Base-by-base conservation (phyloP, 345 rosid species). In the Euphorbia peplus region DNA sequence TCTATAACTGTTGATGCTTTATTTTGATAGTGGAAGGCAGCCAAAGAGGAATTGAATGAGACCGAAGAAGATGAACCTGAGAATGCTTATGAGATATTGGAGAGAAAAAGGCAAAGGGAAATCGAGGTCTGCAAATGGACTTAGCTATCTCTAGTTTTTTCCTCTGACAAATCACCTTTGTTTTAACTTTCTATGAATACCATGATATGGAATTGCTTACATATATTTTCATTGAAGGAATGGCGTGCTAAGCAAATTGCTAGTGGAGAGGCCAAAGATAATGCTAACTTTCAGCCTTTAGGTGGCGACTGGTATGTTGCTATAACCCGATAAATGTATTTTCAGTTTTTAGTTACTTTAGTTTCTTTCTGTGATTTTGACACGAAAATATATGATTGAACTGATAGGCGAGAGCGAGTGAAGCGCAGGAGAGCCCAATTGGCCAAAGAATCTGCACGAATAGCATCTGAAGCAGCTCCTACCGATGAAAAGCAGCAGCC, bases 211-310 rank as follows among this genome's bases (percentile, higher is more conserved):
- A 8, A 53, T 52, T 44, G 60, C 67, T 64, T 66, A 66, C 28
- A 4, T 50, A 55, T 65, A 4, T 48, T 73, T 44, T 63, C 25
- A 71, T 55, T 71, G 75, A 82, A 89, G 95, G 95, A 84, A 76
- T 95, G 97, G 99, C 88, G 54, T 68, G 86, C 87, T 12, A 82
- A 87, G 72, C 97, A 95, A 76, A 89, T 91, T 50, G 90, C 95
- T 4, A 95, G 93, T 69, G 92, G 98, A 75, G 99, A 91, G 80
- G 96, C 95, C 64, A 86, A 79, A 80, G 92, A 86, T 68, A 95
- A 95, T 67, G 99, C 99, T 18, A 91, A 95, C 83, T 95, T 95
- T 80, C 99, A 95, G 82, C 97, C 99, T 35, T 77, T 95, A 19
- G 93, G 95, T 51, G 93, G 98, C 51, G 98, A 95, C 79, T 95